Evolutionary conservation across 169 alveolate genomes (phyloP), one percentile per base, ranked within the genome.

Genomic region (Pseudocohnilembus persalinus): DNA sequence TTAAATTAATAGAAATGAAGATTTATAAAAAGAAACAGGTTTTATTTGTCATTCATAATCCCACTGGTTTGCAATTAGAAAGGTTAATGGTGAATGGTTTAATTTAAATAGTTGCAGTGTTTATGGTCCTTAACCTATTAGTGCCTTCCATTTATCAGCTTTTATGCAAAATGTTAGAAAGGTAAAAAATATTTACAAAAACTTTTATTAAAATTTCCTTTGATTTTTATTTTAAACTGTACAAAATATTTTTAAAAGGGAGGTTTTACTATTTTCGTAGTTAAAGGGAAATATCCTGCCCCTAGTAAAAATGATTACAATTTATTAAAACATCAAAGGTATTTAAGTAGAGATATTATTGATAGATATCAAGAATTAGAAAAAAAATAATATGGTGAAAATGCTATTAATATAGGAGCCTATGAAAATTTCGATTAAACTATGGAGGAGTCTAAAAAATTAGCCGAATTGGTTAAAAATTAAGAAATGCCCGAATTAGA

Each of bases 1-100:
- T 28, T n/a, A 74, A 76, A 49, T 83, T 65, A 63, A 87, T 63
- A 30, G 86, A 90, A 30, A 85, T 88, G 30, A 88, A 78, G 87
- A 93, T 88, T 63, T 86, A 74, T 63, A 88, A 63, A 30, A 72
- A n/a, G 95, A 93, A 68, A 81, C 83, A 74, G 96, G 91, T n/a
- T 93, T 88, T 85, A 90, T 93, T 29, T 91, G 94, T 32, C 90
- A 93, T 77, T 93, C 96, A 28, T 75, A 68, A 27, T 89, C 85
- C 77, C 96, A 93, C 78, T 93, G 96, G 96, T 86, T 93, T 85
- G 88, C 95, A 30, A 91, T 93, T 25, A 88, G 96, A 76, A 89
- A 92, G 82, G 76, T 90, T 11, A 74, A 90, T 31, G 91, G 88
- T 20, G 77, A 82, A 0, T 93, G 96, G 96, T 93, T 77, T 76